Conservation (phyloP, 495 filamentous ascomycete genomes). For the Usnea hakonensis region DNA sequence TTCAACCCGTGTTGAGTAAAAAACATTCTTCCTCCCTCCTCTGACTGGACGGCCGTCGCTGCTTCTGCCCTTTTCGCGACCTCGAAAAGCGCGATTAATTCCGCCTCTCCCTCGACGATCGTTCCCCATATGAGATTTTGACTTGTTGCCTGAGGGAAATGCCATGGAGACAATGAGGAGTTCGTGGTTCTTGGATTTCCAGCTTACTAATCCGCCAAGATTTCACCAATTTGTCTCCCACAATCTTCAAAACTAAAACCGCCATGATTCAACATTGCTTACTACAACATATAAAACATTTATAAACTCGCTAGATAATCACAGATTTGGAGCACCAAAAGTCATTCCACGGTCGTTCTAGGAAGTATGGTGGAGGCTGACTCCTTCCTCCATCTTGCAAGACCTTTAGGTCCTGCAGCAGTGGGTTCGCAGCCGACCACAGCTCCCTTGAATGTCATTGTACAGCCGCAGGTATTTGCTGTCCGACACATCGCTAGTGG, state of each 20-base stretch:
- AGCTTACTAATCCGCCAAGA: constrained; percentile 1
- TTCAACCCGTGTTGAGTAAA: constrained; percentile 20
- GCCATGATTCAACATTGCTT: too few relatives aligned
- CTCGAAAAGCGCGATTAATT: constrained; percentile 6
- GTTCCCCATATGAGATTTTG: constrained; percentile 20
- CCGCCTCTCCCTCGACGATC: constrained; percentile 14
- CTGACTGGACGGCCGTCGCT: neutral
- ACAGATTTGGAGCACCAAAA: neutral
- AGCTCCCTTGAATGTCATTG: constrained; percentile 81
- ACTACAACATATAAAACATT: too few relatives aligned
- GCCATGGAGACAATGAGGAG: constrained; percentile 11
- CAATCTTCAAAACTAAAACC: neutral
- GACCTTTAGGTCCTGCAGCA: constrained; percentile 74
- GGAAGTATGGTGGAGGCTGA: constrained; percentile 66
- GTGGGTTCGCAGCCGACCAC: constrained; percentile 74
- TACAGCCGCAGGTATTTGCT: constrained; percentile 82
- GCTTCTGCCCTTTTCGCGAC: constrained; percentile 17
- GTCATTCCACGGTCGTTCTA: neutral
- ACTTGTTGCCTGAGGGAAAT: constrained; percentile 18
- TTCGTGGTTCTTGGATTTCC: neutral
- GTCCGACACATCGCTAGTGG: constrained; percentile 2
- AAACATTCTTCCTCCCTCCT: constrained; percentile 6
- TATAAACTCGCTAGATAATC: too few relatives aligned
- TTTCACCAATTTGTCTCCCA: neutral
- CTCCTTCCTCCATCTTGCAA: constrained; percentile 87